Conservation (phyloP, 352 stramenopile genomes). For the Pythium aphanidermatum region DNA sequence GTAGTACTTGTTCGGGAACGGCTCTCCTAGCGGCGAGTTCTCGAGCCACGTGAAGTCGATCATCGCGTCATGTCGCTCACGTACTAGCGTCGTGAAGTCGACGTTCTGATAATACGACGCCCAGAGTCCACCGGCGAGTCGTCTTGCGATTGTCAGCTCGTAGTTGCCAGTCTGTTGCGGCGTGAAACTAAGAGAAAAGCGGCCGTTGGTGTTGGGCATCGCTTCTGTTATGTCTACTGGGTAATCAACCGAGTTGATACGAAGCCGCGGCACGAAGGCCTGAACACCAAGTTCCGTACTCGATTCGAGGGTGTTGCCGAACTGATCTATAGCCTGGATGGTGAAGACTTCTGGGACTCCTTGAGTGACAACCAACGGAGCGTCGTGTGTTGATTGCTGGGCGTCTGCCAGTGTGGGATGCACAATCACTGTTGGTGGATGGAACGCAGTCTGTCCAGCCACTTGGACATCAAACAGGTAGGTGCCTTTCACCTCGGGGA, state of each 20-base stretch:
- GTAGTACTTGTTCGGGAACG: slow-evolving; percentile 74
- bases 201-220: slow-evolving; percentile 82
- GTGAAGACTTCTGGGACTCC: slow-evolving; percentile 68
- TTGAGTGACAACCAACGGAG: slow-evolving; percentile 73
- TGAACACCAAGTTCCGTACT: slow-evolving; percentile 49
- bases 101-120: slow-evolving; percentile 88
- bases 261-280: slow-evolving; percentile 56
- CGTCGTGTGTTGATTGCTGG: slow-evolving; percentile 67
- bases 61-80: slow-evolving; percentile 59
- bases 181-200: slow-evolving; percentile 76
- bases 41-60: slow-evolving; percentile 89
- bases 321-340: slow-evolving; percentile 88
- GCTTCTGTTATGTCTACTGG: slow-evolving; percentile 40
- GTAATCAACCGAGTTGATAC: slow-evolving; percentile 23
- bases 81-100: slow-evolving; percentile 72
- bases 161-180: slow-evolving; percentile 81
- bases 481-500: slow-evolving; percentile 67
- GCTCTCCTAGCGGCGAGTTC: slow-evolving; percentile 44
- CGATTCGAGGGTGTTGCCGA: slow-evolving; percentile 87
- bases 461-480: slow-evolving; percentile 63
- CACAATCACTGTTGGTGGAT: slow-evolving; percentile 73
- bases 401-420: slow-evolving; percentile 67
- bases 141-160: slow-evolving; percentile 63
- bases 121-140: slow-evolving; percentile 81
- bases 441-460: slow-evolving; percentile 39